phyloP scores from a whole-genome alignment of 2,329 filamentous ascomycete species.

The Penicillium vulpinum region DNA sequence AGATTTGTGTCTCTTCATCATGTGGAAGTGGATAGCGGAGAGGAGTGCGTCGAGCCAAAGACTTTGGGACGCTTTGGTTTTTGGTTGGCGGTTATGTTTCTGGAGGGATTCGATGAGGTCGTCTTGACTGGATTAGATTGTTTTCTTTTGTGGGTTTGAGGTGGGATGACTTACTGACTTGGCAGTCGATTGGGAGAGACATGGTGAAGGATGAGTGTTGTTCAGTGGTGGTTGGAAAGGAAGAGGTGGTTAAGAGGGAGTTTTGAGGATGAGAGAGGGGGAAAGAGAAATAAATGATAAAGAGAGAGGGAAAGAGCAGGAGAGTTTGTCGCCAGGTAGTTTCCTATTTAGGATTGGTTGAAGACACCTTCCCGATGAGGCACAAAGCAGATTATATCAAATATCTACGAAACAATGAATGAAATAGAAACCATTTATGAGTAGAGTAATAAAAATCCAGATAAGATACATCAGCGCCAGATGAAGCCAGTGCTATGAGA shows the following conservation, averaged over 20 bases:
- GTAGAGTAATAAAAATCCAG: constrained; percentile 18
- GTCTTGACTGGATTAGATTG: not conserved
- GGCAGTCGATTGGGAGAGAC: not conserved
- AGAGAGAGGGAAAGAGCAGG: too few relatives aligned
- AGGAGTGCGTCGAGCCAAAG: not conserved
- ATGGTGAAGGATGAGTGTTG: not conserved
- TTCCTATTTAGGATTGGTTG: not conserved
- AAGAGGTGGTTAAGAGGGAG: not conserved
- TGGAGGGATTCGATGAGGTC: not conserved
- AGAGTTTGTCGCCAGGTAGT: not conserved
- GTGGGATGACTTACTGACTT: not conserved
- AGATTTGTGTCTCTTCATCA: not conserved
- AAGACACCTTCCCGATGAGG: not conserved
- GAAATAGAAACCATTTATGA: constrained; percentile 7
- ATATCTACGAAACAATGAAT: not conserved
- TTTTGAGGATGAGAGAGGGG: not conserved
- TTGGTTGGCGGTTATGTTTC: too few relatives aligned
- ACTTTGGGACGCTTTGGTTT: not conserved
- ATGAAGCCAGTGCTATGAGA: constrained; percentile 3
- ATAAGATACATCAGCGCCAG: constrained; percentile 12
- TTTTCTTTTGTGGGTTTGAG: not conserved
- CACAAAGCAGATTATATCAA: not conserved
- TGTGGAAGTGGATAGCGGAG: not conserved
- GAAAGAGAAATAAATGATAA: too few relatives aligned
- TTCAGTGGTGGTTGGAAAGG: not conserved